These are phyloP conservation scores for Vaccinium corymbosum DNA, from an alignment of 148 eudicot species.

Conservation along the genomic window DNA sequence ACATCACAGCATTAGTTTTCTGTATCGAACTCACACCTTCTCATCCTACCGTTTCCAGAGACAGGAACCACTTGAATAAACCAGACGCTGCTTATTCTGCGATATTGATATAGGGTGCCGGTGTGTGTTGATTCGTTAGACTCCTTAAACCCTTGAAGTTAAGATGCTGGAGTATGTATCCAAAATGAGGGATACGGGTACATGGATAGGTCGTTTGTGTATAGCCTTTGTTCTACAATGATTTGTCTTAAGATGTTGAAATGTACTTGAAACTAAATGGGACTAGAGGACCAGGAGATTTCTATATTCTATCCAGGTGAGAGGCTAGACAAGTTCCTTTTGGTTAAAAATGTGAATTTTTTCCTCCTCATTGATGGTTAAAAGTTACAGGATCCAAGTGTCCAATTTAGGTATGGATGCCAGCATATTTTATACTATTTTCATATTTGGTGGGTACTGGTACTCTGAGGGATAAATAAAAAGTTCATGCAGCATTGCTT, in stretches of 20 bases:
- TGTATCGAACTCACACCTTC: background rate
- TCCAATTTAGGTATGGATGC: background rate
- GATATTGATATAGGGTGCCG: background rate
- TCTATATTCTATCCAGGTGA: background rate
- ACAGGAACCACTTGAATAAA: background rate
- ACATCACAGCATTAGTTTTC: background rate
- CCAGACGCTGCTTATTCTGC: background rate
- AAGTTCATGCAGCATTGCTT: background rate
- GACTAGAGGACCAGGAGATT: background rate
- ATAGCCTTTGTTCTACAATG: background rate
- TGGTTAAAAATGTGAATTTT: background rate
- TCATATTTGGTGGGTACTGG: background rate
- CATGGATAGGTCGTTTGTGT: background rate
- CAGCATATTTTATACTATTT: background rate
- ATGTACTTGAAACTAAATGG: background rate
- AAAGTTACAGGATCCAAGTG: background rate
- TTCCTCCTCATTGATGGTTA: background rate
- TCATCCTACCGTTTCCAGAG: background rate
- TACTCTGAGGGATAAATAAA: background rate
- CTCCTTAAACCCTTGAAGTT: background rate
- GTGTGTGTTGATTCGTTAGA: background rate
- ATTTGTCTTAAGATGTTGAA: background rate
- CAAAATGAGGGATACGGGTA: background rate
- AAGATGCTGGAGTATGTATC: background rate
- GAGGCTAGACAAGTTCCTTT: background rate